A percentile compares a stretch with the other conserved stretches of the same genome.
Conservation (phyloP, 345 rosid species). For the Aurinia saxatilis region DNA sequence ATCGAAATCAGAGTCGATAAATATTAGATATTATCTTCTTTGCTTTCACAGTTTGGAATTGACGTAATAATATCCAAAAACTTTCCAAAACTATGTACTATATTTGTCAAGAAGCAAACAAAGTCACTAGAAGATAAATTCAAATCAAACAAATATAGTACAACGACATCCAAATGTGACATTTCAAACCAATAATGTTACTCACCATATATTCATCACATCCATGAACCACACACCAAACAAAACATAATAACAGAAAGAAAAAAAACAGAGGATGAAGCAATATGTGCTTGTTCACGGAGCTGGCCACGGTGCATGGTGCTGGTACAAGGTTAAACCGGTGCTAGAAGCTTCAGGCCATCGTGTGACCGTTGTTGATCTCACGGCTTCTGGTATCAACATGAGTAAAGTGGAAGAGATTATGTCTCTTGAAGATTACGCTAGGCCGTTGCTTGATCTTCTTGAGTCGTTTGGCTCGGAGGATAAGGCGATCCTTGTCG, state of each 20-base stretch:
- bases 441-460: conserved; percentile 41
- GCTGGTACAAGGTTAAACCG: conserved; percentile 62
- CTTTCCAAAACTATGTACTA: no score
- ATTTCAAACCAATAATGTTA: background rate
- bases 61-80: no score
- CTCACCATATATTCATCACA: background rate
- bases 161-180: background rate
- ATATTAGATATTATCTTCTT: no score
- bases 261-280: conserved; percentile 1
- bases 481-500: conserved; percentile 48
- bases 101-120: no score
- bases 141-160: no score
- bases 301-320: conserved; percentile 52
- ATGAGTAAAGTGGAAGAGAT: conserved; percentile 35
- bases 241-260: background rate
- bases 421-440: conserved; percentile 29
- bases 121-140: no score
- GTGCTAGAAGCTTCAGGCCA: conserved; percentile 38
- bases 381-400: conserved; percentile 46
- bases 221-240: background rate
- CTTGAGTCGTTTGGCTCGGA: conserved; percentile 29
- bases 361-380: conserved; percentile 43
- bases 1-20: background rate
- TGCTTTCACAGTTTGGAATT: no score
- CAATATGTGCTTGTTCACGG: conserved; percentile 42